phyloP scores from a whole-genome alignment of 2,329 filamentous ascomycete genomes.

The Pseudopyrenochaeta lycopersici region DNA sequence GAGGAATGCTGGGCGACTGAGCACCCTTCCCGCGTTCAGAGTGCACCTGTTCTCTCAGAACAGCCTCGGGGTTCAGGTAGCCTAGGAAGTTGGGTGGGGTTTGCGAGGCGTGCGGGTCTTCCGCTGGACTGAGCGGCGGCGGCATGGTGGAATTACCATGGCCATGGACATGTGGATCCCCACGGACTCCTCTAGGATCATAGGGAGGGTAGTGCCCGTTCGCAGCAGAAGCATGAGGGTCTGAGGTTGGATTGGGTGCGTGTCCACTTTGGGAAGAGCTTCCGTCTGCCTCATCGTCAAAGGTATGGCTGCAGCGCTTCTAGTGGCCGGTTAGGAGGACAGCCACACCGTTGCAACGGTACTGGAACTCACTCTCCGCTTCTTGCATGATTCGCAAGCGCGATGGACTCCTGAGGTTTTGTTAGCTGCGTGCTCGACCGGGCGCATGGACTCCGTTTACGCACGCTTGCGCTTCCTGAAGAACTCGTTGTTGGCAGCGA shows the following conservation, averaged over 20 bases:
- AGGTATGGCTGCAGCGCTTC: slow-evolving; percentile 55
- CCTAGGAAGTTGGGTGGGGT: slow-evolving; percentile 55
- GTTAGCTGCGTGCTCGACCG: slow-evolving; percentile 34
- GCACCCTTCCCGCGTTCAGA: slow-evolving; percentile 42
- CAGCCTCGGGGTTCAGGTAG: slow-evolving; percentile 58
- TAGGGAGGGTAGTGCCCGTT: slow-evolving; percentile 34
- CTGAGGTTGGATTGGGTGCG: slow-evolving; percentile 40
- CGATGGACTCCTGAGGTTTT: slow-evolving; percentile 47
- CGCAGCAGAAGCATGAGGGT: slow-evolving; percentile 31
- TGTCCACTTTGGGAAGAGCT: slow-evolving; percentile 50
- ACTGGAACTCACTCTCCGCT: slow-evolving; percentile 47
- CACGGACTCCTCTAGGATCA: slow-evolving; percentile 35
- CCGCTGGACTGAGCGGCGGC: slow-evolving; percentile 42
- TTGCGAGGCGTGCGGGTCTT: slow-evolving; percentile 37
- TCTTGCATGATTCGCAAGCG: slow-evolving; percentile 57
- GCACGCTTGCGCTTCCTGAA: slow-evolving; percentile 55
- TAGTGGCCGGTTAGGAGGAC: slow-evolving; percentile 33
- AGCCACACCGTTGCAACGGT: slow-evolving; percentile 17
- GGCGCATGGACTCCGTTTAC: slow-evolving; percentile 29
- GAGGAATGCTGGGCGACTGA: slow-evolving; percentile 38
- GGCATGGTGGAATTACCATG: slow-evolving; percentile 40
- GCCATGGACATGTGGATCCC: slow-evolving; percentile 32
- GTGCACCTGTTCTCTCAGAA: slow-evolving; percentile 53
- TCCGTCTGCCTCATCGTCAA: slow-evolving; percentile 49
- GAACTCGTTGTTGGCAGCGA: slow-evolving; percentile 56